A percentile compares a stretch with the other conserved stretches of the same genome.
Conservation (phyloP, 208 protist genomes). For the Trypanosoma congolense region DNA sequence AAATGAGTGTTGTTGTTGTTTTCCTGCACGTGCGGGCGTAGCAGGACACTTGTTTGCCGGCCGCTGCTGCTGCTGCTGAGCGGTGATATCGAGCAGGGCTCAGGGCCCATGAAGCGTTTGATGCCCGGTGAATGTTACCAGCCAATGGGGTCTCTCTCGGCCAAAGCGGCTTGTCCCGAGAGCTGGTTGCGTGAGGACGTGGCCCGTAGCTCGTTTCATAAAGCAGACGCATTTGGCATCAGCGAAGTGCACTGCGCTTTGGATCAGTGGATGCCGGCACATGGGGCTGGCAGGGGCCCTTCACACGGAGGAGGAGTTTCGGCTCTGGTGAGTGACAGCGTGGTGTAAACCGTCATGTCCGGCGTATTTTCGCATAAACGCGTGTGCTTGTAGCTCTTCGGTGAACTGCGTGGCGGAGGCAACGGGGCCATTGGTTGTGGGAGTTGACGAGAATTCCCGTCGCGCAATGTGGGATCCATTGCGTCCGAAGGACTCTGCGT, state of each 20-base stretch:
- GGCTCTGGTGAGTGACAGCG: constrained; percentile 8
- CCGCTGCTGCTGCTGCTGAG: constrained; percentile 6
- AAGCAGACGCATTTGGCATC: background rate
- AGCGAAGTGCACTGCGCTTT: constrained; percentile 1
- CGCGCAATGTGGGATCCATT: background rate
- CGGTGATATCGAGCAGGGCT: constrained; percentile 6
- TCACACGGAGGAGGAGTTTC: constrained; percentile 13
- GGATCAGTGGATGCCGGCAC: constrained; percentile 17
- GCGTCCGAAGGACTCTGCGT: background rate
- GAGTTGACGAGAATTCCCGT: constrained; percentile 10
- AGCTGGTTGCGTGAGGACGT: constrained; percentile 2
- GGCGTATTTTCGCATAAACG: background rate
- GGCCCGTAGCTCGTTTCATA: constrained; percentile 6
- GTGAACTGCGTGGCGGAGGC: background rate
- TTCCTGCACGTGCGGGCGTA: constrained; percentile 14
- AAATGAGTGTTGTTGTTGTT: background rate
- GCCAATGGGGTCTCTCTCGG: constrained; percentile 10
- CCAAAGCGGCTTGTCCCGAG: background rate
- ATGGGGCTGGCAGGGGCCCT: background rate
- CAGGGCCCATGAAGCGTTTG: constrained; percentile 3
- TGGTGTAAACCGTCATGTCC: background rate
- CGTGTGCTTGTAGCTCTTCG: background rate
- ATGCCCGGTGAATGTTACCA: constrained; percentile 12
- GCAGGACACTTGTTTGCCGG: background rate
- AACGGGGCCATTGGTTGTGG: background rate